These are phyloP conservation scores for Neofusicoccum umdonicola DNA, from an alignment of 2,329 filamentous ascomycete genomes.

Conservation along the genomic window DNA sequence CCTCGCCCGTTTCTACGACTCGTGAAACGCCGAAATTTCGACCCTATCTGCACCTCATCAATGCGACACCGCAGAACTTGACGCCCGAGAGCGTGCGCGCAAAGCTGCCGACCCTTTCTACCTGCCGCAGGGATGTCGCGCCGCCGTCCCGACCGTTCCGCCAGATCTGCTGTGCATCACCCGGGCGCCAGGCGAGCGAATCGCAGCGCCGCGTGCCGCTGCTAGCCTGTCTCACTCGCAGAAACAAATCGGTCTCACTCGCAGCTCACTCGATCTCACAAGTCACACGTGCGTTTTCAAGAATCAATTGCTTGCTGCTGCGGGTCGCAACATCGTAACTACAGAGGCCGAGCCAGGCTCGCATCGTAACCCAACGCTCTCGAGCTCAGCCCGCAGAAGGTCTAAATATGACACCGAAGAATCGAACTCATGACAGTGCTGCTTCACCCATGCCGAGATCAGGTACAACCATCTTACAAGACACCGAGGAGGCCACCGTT, in stretches of 20 bases:
- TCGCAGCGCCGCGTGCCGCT: neutral
- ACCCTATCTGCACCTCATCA: conserved; percentile 4
- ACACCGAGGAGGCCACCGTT: neutral
- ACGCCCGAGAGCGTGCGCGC: neutral
- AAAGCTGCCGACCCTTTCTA: too few species aligned
- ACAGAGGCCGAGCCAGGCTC: conserved; percentile 1
- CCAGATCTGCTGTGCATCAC: conserved; percentile 6
- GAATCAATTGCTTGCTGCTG: conserved; percentile 10
- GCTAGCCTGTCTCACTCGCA: neutral
- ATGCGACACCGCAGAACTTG: neutral
- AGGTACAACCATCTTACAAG: neutral
- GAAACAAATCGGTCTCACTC: neutral
- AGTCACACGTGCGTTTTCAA: neutral
- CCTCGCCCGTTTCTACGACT: neutral
- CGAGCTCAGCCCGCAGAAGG: neutral
- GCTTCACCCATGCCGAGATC: neutral
- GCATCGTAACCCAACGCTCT: conserved; percentile 8
- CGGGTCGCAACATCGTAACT: neutral
- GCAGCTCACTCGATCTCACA: neutral
- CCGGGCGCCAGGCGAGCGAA: neutral
- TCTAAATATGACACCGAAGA: neutral
- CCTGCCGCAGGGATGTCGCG: neutral
- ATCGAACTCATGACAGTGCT: neutral
- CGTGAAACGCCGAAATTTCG: neutral
- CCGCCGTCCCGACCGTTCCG: conserved; percentile 8